Evolutionary conservation across 2,329 filamentous ascomycete genomes (phyloP), one percentile per base, ranked within the genome.

Genomic region (Colletotrichum endophyticum): DNA sequence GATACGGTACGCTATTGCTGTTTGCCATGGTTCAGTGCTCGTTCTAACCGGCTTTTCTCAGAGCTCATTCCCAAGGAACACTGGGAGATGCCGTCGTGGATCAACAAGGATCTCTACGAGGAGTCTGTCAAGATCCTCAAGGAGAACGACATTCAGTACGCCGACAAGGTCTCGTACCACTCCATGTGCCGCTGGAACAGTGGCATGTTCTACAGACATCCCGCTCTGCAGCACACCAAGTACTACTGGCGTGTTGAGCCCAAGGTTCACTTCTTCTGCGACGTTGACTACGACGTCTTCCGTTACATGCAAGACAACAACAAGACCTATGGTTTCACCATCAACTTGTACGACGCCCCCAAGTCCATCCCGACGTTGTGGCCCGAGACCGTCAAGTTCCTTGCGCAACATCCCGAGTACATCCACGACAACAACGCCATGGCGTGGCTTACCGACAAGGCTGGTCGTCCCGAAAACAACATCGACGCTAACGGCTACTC

Each of bases 121-220:
- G 96, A 98, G 84, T 98, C 96, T 30, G 93, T 95, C 76, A 92
- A 95, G 82, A 91, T 98, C 11, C 91, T 99, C 72, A 90, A 95
- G 82, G 94, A 97, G 83, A 92, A 96, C 81, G 91, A 94, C 12
- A 95, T 99, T 59, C 96, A 99, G 84, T 99, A 99, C 84, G 95
- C 95, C 81, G 91, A 93, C 80, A 95, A 95, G 89, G 87, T 95
- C 70, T 98, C 96, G 66, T 99, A 99, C 87, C 96, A 99, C 86
- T 95, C 99, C 84, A 99, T 99, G 97, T 99, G 97, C 84, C 93
- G 97, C 73, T 99, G 97, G 97, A 99, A 99, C 88, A 98, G 95
- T 82, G 97, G 97, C 82, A 90, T 99, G 85, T 99, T 99, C 89
- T 98, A 98, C 89, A 96, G 97, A 83, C 97, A 99, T 85, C 95